These are phyloP conservation scores for Seiridium unicorne DNA, from an alignment of 2,329 filamentous ascomycete species.

Conservation along the genomic window DNA sequence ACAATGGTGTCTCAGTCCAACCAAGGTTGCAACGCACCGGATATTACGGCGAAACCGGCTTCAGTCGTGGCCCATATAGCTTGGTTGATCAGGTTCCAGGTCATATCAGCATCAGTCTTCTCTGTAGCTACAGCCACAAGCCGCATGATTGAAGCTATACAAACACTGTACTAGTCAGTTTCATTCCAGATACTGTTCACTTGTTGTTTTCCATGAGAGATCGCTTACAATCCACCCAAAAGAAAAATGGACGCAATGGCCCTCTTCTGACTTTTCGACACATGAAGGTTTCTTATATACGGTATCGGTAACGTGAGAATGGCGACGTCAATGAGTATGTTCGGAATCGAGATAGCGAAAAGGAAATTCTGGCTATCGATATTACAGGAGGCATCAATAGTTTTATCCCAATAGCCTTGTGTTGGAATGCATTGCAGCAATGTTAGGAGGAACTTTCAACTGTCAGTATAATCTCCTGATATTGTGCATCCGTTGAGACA, in stretches of 20 bases:
- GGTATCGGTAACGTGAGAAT: conserved; percentile 1
- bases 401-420: conserved; percentile 1
- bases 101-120: neutral
- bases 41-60: neutral
- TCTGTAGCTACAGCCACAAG: neutral
- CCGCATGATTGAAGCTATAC: neutral
- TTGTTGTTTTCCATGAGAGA: neutral
- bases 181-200: neutral
- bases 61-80: conserved; percentile 2
- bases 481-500: neutral
- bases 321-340: conserved; percentile 4
- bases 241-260: neutral
- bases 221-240: conserved; percentile 4
- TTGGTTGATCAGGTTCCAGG: conserved; percentile 5
- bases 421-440: conserved; percentile 5
- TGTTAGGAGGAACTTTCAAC: neutral
- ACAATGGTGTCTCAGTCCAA: neutral
- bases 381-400: neutral
- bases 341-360: conserved; percentile 4
- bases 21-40: neutral
- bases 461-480: neutral
- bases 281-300: neutral
- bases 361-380: conserved; percentile 5
- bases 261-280: conserved; percentile 2
- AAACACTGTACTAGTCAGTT: neutral